Conservation (phyloP, 129 eudicot species). For the Pittosporum tobira region DNA sequence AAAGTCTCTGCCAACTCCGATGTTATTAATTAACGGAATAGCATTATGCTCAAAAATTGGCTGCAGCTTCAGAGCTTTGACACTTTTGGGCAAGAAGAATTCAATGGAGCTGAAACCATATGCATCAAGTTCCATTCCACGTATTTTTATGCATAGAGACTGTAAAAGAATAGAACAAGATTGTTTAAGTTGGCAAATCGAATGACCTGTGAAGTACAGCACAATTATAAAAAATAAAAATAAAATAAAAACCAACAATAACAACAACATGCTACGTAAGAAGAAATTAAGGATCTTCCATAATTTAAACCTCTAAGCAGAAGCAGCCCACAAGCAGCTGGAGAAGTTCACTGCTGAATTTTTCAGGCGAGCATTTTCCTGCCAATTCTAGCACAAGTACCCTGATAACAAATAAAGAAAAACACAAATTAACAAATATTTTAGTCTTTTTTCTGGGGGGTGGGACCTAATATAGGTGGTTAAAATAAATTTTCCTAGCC, state of each 20-base stretch:
- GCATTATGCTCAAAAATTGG: conserved; percentile 27
- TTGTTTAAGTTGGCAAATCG: not conserved
- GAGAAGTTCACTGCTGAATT: conserved; percentile 12
- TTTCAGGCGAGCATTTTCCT: conserved; percentile 11
- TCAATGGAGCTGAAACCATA: conserved; percentile 16
- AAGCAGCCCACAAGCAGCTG: conserved; percentile 22
- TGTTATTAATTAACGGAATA: conserved; percentile 9
- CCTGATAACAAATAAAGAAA: conserved; percentile 28
- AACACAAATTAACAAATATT: too few species aligned
- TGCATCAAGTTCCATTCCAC: conserved; percentile 27
- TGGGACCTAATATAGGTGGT: too few species aligned
- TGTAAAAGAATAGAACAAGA: conserved; percentile 17
- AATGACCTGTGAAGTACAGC: not conserved
- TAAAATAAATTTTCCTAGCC: too few species aligned
- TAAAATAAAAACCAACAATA: too few species aligned
- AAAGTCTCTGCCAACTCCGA: not conserved
- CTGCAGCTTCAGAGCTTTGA: conserved; percentile 43
- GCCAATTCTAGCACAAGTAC: conserved; percentile 47
- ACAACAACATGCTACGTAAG: not conserved
- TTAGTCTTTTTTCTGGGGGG: too few species aligned
- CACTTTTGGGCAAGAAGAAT: conserved; percentile 33
- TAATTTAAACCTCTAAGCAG: conserved; percentile 40
- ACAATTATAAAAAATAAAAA: not conserved
- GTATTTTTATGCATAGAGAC: conserved; percentile 43
- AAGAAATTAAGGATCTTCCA: not conserved